Conservation (phyloP, 2,329 filamentous ascomycete species). For the Paracoccidioides brasiliensis region DNA sequence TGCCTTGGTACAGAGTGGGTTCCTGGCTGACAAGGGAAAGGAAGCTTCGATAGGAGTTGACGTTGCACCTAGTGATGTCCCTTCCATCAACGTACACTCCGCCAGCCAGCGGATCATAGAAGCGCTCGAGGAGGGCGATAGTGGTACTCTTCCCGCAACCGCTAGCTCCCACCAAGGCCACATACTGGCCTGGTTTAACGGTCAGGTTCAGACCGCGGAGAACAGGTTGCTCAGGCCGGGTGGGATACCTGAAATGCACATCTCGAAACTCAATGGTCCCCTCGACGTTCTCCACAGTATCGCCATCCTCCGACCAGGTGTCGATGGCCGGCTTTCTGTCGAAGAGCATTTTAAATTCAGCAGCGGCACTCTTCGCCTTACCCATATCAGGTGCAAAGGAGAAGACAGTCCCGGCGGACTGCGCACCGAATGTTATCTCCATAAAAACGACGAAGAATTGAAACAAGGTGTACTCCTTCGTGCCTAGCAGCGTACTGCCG, state of each 20-base stretch:
- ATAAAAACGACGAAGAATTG: conserved; percentile 90
- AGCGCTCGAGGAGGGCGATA: conserved; percentile 81
- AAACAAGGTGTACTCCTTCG: conserved; percentile 59
- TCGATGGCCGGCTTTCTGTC: conserved; percentile 74
- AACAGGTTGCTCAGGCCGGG: conserved; percentile 80
- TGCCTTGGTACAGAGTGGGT: conserved; percentile 87
- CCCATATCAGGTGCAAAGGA: conserved; percentile 86
- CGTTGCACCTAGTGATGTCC: conserved; percentile 67
- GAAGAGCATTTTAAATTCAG: conserved; percentile 68
- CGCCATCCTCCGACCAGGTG: conserved; percentile 61
- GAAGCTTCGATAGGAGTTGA: conserved; percentile 72
- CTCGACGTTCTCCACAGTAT: conserved; percentile 49
- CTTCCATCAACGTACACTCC: conserved; percentile 69
- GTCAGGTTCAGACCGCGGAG: conserved; percentile 61
- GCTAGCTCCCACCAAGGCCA: conserved; percentile 80
- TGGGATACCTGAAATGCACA: conserved; percentile 90
- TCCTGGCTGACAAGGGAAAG: conserved; percentile 88
- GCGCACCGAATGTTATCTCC: conserved; percentile 77
- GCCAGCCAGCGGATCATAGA: conserved; percentile 79
- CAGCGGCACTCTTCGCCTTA: conserved; percentile 75
- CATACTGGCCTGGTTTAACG: conserved; percentile 35
- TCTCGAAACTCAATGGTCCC: conserved; percentile 80
- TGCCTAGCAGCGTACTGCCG: conserved; percentile 62
- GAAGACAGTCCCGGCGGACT: conserved; percentile 82
- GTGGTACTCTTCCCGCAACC: conserved; percentile 93